Evolutionary conservation across 2,329 filamentous ascomycete genomes (phyloP), one percentile per base, ranked within the genome.

Genomic region (Teratosphaeria gauchensis): DNA sequence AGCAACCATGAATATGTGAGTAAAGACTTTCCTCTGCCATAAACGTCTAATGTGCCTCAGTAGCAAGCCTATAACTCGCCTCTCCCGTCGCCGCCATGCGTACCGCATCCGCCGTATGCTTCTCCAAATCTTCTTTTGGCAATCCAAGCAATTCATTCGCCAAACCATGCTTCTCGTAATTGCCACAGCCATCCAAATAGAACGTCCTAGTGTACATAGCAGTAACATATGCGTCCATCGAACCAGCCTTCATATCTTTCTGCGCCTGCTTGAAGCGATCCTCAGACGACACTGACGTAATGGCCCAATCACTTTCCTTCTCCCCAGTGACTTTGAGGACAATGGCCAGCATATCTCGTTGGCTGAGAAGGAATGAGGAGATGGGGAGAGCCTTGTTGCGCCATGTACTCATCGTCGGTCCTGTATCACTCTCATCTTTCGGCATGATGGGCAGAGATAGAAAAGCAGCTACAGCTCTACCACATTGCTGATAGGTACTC

Each of bases 301-400:
- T 77, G 1, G 68, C 77, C 86, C 86, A 89, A 65, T 88, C 85
- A 0, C 70, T 72, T 46, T 85, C 81, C 1, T 73, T 80, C 0
- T 80, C 83, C 0, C 79, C 79, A 0, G 81, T 80, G 3, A 84
- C 84, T 0, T 80, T 79, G 65, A 84, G 77, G 12, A 85, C 71
- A n/a, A 78, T 80, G 46, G 80, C 79, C 57, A 89, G 77, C 75
- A 89, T 88, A 9, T 89, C 85, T 11, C 77, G 76, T 69, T 89
- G 86, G 59, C 72, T 82, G 60, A 84, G 64, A 11, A 73, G 69
- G 72, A 87, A 88, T 61, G 81, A 84, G 7, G 75, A 76, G 11
- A 85, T 63, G 63, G 78, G 82, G 1, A 86, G 66, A 0, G 65
- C 62, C 55, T 77, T 76, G 69, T 85, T 82, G 21, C 2, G 73